A percentile compares a stretch with the other conserved stretches of the same genome.
Evolutionary conservation across 2,329 filamentous ascomycete genomes (phyloP).

Genomic region (Ceratocystis diversiconidia): DNA sequence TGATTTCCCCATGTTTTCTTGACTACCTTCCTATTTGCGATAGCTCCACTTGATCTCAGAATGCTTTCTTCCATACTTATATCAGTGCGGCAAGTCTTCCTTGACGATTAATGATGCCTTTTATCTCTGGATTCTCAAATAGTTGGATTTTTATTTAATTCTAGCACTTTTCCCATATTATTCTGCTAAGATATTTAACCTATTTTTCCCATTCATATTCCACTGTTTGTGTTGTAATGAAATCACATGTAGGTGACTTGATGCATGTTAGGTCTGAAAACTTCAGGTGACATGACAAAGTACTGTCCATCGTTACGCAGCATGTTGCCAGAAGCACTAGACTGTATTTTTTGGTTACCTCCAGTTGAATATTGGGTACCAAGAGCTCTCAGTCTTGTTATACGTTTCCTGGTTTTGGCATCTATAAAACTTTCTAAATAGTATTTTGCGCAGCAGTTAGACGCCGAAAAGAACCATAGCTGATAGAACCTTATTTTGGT

Average conservation of each 20-base stretch:
- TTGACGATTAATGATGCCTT: slow-evolving; percentile 2
- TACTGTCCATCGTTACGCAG: background rate
- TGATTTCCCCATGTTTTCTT: background rate
- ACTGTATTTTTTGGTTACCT: too few species aligned
- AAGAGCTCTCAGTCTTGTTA: too few species aligned
- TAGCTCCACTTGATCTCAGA: background rate
- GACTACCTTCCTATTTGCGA: background rate
- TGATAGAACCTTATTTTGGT: too few species aligned
- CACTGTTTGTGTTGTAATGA: background rate
- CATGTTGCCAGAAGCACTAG: background rate
- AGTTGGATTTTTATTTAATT: slow-evolving; percentile 3
- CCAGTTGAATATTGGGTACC: too few species aligned
- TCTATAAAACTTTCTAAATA: too few species aligned
- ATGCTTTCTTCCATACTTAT: slow-evolving; percentile 1
- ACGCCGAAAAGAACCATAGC: too few species aligned
- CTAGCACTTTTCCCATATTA: background rate
- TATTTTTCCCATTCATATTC: background rate
- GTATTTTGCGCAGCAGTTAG: too few species aligned
- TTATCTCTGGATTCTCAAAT: background rate
- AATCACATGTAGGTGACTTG: background rate
- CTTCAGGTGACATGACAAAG: background rate
- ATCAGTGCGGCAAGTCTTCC: background rate
- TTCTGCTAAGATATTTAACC: background rate
- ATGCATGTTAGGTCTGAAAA: too few species aligned
- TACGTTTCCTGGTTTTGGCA: too few species aligned